Percentiles rank a stretch among this genome's conserved stretches.
phyloP scores from a whole-genome alignment of 495 filamentous ascomycete genomes.

The Neurospora terricola region DNA sequence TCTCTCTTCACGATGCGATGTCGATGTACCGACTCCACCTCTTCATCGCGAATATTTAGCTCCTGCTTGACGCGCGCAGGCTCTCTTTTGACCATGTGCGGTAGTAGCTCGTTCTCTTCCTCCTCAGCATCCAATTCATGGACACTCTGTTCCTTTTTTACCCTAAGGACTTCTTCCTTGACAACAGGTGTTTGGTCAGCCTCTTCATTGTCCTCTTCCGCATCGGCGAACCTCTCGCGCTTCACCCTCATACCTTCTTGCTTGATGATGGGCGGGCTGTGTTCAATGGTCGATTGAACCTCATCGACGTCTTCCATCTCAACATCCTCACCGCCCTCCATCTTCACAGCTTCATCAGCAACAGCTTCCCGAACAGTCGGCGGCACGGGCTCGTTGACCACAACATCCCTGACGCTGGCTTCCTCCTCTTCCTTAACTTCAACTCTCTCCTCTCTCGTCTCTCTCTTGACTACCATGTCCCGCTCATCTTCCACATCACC shows the following conservation, averaged over 20 bases:
- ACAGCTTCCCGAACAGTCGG: background rate
- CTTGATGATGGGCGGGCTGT: background rate
- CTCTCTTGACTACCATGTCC: slow-evolving; percentile 14
- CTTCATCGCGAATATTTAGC: background rate
- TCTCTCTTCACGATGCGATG: background rate
- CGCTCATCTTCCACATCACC: slow-evolving; percentile 3
- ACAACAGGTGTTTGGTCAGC: background rate
- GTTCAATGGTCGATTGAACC: background rate
- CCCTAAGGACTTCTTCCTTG: background rate
- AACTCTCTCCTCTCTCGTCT: slow-evolving; percentile 11
- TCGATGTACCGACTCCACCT: background rate
- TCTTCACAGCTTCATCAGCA: background rate
- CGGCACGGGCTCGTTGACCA: background rate
- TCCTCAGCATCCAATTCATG: background rate
- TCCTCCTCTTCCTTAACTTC: slow-evolving; percentile 3
- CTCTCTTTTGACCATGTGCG: background rate
- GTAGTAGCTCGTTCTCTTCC: background rate
- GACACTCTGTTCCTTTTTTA: background rate
- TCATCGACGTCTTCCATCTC: background rate
- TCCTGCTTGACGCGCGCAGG: background rate
- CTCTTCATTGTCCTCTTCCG: background rate
- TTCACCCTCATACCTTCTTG: background rate
- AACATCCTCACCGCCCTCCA: background rate
- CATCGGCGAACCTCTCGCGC: background rate
- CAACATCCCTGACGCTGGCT: background rate